These are phyloP conservation scores for Suillus cothurnatus DNA, from an alignment of 768 basidiomycete species.

Conservation along the genomic window DNA sequence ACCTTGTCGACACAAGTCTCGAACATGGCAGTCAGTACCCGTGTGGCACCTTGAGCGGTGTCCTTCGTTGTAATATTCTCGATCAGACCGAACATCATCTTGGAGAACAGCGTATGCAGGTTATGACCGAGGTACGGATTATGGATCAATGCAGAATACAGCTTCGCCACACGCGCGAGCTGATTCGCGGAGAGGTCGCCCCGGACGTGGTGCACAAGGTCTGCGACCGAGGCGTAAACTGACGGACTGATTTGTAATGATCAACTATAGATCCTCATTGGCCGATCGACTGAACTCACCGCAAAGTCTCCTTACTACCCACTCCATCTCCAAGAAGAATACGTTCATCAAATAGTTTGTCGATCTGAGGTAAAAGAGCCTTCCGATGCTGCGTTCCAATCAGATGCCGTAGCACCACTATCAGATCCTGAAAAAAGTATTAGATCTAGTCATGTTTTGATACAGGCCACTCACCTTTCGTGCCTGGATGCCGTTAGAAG, in stretches of 20 bases:
- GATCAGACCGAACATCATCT: constrained; percentile 88
- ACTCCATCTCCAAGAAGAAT: constrained; percentile 86
- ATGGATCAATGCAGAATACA: constrained; percentile 88
- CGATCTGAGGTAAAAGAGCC: constrained; percentile 79
- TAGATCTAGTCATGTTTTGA: constrained; percentile 1
- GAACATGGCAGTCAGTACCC: constrained; percentile 74
- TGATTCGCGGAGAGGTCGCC: constrained; percentile 77
- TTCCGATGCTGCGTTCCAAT: constrained; percentile 76
- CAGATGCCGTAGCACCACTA: constrained; percentile 91
- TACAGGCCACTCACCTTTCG: constrained; percentile 60
- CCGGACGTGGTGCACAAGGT: constrained; percentile 91
- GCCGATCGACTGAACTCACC: constrained; percentile 44
- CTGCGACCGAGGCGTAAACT: constrained; percentile 87
- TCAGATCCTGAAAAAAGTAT: constrained; percentile 64
- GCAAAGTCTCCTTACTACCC: constrained; percentile 81
- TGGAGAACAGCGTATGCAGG: constrained; percentile 88
- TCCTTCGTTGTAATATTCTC: constrained; percentile 83
- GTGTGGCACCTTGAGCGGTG: constrained; percentile 64
- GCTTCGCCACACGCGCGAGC: constrained; percentile 74
- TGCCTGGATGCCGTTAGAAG: constrained; percentile 77
- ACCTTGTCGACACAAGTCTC: constrained; percentile 85
- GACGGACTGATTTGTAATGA: constrained; percentile 52
- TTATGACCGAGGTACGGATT: constrained; percentile 79
- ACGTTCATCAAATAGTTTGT: constrained; percentile 88
- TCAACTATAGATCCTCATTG: constrained; percentile 6